These are phyloP conservation scores for Microglena sp. DNA, from an alignment of 139 green algal genomes.

Conservation along the genomic window DNA sequence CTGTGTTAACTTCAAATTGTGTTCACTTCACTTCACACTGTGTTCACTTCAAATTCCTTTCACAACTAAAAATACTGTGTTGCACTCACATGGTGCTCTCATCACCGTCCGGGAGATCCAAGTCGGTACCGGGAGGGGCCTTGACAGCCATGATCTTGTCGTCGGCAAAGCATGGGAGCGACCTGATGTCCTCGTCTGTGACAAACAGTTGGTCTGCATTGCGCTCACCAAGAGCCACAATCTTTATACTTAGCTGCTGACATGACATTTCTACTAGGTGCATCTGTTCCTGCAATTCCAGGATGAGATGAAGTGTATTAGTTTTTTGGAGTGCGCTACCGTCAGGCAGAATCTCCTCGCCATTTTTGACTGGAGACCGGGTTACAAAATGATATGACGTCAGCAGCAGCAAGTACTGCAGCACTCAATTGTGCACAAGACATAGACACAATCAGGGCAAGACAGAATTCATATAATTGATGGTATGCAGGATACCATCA, in stretches of 20 bases:
- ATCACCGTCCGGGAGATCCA: constrained; percentile 77
- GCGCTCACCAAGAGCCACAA: constrained; percentile 3
- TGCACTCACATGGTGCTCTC: constrained; percentile 30
- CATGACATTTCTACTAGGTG: background rate
- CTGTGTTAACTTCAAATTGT: too few relatives aligned
- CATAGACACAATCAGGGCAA: too few relatives aligned
- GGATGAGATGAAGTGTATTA: background rate
- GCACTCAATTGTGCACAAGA: too few relatives aligned
- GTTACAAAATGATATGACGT: constrained; percentile 1
- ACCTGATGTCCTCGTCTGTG: constrained; percentile 67
- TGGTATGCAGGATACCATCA: too few relatives aligned
- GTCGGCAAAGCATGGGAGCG: constrained; percentile 46
- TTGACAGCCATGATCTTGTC: constrained; percentile 81
- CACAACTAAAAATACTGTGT: too few relatives aligned
- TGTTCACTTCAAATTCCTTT: too few relatives aligned
- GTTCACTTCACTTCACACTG: too few relatives aligned
- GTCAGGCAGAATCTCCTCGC: background rate
- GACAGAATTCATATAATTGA: too few relatives aligned
- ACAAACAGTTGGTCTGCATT: constrained; percentile 64
- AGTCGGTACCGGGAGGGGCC: constrained; percentile 59
- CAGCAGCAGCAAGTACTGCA: too few relatives aligned
- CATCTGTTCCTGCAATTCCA: background rate
- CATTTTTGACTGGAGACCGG: background rate
- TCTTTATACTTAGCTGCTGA: background rate
- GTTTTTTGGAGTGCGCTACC: background rate